phyloP scores from a whole-genome alignment of 345 rosid genomes.

The Gossypium turneri region DNA sequence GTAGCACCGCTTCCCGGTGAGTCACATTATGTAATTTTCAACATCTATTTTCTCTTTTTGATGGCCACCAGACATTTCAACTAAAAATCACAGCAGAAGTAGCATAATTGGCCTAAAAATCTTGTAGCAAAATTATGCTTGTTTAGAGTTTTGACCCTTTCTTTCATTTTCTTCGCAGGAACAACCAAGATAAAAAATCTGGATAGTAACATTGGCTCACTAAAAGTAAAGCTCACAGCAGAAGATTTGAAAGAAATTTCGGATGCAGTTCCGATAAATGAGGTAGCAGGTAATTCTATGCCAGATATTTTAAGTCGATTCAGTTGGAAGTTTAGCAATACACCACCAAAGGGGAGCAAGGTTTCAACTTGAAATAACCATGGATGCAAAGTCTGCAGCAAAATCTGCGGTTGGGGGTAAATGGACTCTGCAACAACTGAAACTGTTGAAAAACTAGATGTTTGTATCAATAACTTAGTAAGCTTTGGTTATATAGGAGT shows the following conservation, averaged over 20 bases:
- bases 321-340: constrained; percentile 32
- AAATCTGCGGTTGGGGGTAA: not conserved
- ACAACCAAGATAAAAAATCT: constrained; percentile 26
- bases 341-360: constrained; percentile 26
- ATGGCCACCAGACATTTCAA: not conserved
- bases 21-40: not conserved
- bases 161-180: constrained; percentile 22
- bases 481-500: not conserved
- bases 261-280: not conserved
- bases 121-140: too few species aligned
- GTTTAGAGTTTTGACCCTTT: too few species aligned
- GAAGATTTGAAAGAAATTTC: constrained; percentile 6
- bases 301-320: constrained; percentile 2
- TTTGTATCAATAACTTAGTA: not conserved
- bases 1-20: constrained; percentile 45
- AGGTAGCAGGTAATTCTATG: constrained; percentile 14
- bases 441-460: not conserved
- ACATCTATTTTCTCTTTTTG: not conserved
- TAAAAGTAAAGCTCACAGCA: not conserved
- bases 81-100: not conserved
- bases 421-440: too few species aligned
- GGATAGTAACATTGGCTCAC: constrained; percentile 1
- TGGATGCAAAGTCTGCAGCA: not conserved
- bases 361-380: not conserved
- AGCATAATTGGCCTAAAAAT: not conserved